Conservation (phyloP, 192 early-diverging fungal genomes). For the Entomortierella chlamydospora region DNA sequence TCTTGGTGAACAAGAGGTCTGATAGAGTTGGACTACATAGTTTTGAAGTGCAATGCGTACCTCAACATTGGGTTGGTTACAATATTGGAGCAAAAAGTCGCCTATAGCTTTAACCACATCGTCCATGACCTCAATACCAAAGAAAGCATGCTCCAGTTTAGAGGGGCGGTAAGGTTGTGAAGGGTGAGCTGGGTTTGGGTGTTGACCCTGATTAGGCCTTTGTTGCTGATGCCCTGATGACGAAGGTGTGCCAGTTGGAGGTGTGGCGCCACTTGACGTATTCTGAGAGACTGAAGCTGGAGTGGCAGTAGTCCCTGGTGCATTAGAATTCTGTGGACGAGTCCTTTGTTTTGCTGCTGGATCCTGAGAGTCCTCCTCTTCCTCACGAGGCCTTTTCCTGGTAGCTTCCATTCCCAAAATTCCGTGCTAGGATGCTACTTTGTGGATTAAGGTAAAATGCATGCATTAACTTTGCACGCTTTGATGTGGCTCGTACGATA, state of each 20-base stretch:
- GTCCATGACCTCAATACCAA: slow-evolving; percentile 68
- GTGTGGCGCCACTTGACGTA: neutral
- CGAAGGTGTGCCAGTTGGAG: neutral
- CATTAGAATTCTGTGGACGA: neutral
- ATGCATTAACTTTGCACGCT: neutral
- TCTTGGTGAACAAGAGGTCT: neutral
- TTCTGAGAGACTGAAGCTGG: neutral
- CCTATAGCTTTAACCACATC: slow-evolving; percentile 71
- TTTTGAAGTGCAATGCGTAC: no score
- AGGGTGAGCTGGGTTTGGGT: neutral
- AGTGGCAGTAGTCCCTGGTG: neutral
- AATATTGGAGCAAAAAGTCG: slow-evolving; percentile 72
- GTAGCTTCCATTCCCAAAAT: slow-evolving; percentile 21
- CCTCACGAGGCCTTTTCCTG: slow-evolving; percentile 28
- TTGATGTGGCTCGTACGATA: no score
- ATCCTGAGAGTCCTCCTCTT: neutral
- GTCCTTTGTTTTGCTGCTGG: neutral
- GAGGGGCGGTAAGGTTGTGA: slow-evolving; percentile 1
- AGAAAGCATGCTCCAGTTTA: slow-evolving; percentile 68
- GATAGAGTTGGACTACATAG: no score
- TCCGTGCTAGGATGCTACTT: neutral
- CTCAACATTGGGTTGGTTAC: slow-evolving; percentile 65
- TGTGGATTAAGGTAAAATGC: neutral
- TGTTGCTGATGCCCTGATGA: neutral
- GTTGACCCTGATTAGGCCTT: neutral